A percentile compares a stretch with the other conserved stretches of the same genome.
Conservation (phyloP, 192 early-diverging fungal genomes). For the Coemansia sp. region DNA sequence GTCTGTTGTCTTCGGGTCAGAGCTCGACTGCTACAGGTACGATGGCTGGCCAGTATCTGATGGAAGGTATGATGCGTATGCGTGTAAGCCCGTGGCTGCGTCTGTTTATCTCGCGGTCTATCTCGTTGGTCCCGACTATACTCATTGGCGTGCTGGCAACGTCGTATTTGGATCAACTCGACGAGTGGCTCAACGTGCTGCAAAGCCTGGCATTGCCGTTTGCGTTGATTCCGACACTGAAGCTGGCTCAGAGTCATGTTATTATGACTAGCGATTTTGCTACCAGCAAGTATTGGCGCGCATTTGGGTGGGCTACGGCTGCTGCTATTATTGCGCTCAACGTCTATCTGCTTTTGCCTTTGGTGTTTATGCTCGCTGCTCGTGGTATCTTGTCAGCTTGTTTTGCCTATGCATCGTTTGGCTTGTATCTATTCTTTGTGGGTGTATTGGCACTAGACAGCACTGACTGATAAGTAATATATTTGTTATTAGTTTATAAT, state of each 20-base stretch:
- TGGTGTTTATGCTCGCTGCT: constrained; percentile 29
- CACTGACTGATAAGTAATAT: not conserved
- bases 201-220: constrained; percentile 71
- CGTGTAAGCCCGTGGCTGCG: constrained; percentile 67
- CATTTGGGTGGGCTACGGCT: constrained; percentile 58
- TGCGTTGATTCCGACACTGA: constrained; percentile 67
- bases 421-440: constrained; percentile 33
- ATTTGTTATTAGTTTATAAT: not conserved
- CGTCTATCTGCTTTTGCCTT: constrained; percentile 57
- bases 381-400: constrained; percentile 18
- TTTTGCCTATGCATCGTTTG: constrained; percentile 23
- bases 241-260: constrained; percentile 57
- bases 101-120: constrained; percentile 62
- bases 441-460: constrained; percentile 28
- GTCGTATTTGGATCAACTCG: constrained; percentile 65
- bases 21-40: constrained; percentile 89
- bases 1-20: constrained; percentile 81
- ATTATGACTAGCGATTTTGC: constrained; percentile 61
- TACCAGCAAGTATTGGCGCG: constrained; percentile 22
- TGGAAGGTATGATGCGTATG: constrained; percentile 80
- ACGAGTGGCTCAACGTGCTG: constrained; percentile 71
- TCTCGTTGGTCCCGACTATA: constrained; percentile 70
- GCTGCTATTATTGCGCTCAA: constrained; percentile 63
- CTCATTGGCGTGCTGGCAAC: constrained; percentile 65
- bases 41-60: constrained; percentile 88